Percentiles rank a stretch among this genome's conserved stretches.
These are phyloP conservation scores for Xylaria venustula DNA, from an alignment of 495 filamentous ascomycete genomes.

Conservation along the genomic window DNA sequence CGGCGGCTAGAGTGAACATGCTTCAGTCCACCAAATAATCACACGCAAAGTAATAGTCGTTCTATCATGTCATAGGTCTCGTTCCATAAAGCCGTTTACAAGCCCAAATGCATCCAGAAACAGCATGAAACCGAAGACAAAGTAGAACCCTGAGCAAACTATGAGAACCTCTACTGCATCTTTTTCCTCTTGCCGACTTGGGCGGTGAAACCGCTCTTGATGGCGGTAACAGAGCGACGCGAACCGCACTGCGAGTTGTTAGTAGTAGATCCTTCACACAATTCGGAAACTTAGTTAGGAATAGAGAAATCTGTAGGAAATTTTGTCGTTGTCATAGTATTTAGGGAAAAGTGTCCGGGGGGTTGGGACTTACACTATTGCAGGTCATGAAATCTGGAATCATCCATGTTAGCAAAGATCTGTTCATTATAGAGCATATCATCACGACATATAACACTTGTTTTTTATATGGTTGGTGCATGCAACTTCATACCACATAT, in stretches of 20 bases:
- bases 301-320: background rate
- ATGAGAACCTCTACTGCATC: constrained; percentile 29
- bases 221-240: constrained; percentile 87
- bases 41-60: background rate
- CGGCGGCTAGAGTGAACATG: background rate
- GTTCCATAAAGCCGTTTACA: constrained; percentile 5
- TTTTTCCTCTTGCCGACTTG: constrained; percentile 93
- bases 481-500: background rate
- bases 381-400: constrained; percentile 42
- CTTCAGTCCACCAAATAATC: background rate
- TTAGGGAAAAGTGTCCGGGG: too few species aligned
- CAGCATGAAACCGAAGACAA: constrained; percentile 6
- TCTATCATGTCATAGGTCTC: constrained; percentile 3
- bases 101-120: background rate
- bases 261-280: background rate
- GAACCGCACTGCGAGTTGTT: constrained; percentile 61
- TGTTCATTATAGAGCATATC: background rate
- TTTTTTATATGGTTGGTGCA: too few species aligned
- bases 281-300: background rate
- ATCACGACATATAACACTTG: too few species aligned
- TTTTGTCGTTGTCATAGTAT: too few species aligned
- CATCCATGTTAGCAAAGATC: background rate
- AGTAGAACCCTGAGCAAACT: constrained; percentile 1
- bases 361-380: constrained; percentile 25
- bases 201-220: constrained; percentile 99